Base-by-base conservation (phyloP, 2,329 filamentous ascomycete genomes). In the Fusarium sp. region DNA sequence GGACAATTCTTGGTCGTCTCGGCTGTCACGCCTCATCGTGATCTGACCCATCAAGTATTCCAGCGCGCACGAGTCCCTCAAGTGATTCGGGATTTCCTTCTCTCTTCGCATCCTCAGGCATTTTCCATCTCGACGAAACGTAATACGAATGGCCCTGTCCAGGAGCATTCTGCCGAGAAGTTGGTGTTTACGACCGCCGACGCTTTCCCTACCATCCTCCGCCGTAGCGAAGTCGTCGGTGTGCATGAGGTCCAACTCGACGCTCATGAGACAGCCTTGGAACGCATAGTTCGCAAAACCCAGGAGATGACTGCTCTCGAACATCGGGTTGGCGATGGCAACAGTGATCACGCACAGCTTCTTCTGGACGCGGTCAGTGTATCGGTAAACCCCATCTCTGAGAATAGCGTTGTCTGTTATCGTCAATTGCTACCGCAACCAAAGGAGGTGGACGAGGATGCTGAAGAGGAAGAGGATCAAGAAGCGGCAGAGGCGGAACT, bases 251-350 rank as follows among this genome's bases (percentile, higher is more conserved):
- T 92, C 15, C 82, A 82, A 10, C 80, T 97, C 23, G 84, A 84
- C 29, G 88, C 93, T 7, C 81, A 95, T 55, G 90, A 97, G 75
- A 93, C 92, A n/a, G 94, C 90, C 0, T 81, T 98, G 58, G 94
- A 98, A 73, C 88, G 94, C 14, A 94, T 95, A 29, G 89, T 92
- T 68, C 87, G 93, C 56, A 97, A 97, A 79, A 96, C 94, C 1
- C 86, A 91, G 55, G 94, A 98, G 75, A 85, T 98, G 78, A 81
- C 86, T 2, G 77, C 83, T 1, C 79, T 97, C 1, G 92, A 96
- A 73, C 91, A 89, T 73, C 87, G 88, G 45, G 81, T 94, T 9
- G 78, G 82, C 1, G 88, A 91, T 19, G 90, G 89, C 6, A 91
- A 94, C 53, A 87, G 92, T 32, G 84, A 88, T 9, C 84, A 86